Percentiles rank a stretch among this genome's conserved stretches.
These are phyloP conservation scores for Quercus phellos DNA, from an alignment of 331 rosid genomes.

Conservation along the genomic window DNA sequence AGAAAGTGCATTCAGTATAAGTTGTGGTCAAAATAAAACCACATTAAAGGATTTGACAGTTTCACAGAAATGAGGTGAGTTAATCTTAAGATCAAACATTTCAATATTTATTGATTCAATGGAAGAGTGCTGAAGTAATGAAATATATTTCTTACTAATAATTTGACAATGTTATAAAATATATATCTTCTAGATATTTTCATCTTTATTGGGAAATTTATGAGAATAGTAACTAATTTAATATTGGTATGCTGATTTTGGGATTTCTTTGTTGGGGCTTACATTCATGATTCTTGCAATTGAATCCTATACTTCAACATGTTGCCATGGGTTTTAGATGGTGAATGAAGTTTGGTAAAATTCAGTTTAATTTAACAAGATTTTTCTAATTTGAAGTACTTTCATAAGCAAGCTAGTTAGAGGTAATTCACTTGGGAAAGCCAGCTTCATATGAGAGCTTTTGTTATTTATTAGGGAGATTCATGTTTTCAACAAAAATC, in stretches of 20 bases:
- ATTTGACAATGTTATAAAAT: not conserved
- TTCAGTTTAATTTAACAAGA: not conserved
- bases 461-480: too few species aligned
- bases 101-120: not conserved
- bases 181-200: not conserved
- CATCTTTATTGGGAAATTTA: not conserved
- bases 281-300: too few species aligned
- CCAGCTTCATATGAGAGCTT: too few species aligned
- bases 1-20: not conserved
- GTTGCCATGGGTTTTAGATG: not conserved
- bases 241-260: not conserved
- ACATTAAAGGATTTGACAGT: not conserved
- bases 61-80: not conserved
- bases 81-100: not conserved
- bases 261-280: not conserved
- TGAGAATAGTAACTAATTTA: not conserved
- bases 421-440: not conserved
- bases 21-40: not conserved
- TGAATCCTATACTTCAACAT: not conserved
- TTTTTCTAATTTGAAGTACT: not conserved
- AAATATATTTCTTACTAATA: not conserved
- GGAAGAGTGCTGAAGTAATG: not conserved
- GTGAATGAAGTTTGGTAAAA: not conserved
- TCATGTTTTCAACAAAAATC: not conserved
- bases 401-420: not conserved